Conservation (phyloP, 2,329 filamentous ascomycete genomes). For the Onygena corvina region DNA sequence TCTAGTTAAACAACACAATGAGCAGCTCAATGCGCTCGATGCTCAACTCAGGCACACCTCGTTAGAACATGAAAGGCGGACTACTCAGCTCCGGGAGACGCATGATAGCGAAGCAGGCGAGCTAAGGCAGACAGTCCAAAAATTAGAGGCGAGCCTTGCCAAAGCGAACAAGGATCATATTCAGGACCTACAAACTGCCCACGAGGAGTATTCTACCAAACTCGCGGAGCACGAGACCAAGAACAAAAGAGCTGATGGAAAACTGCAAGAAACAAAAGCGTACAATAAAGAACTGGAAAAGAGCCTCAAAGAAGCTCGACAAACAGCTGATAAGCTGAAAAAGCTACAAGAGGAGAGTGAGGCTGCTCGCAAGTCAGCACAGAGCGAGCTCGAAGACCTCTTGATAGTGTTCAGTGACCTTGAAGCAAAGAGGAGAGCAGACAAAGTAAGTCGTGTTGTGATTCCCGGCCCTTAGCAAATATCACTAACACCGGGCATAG, state of each 20-base stretch:
- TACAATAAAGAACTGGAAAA: slow-evolving; percentile 16
- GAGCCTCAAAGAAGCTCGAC: slow-evolving; percentile 19
- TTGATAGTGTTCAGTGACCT: slow-evolving; percentile 70
- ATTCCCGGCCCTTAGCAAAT: background rate
- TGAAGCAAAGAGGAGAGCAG: slow-evolving; percentile 62
- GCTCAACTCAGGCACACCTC: slow-evolving; percentile 36
- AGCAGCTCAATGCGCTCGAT: slow-evolving; percentile 39
- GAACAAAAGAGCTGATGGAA: slow-evolving; percentile 33
- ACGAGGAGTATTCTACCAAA: slow-evolving; percentile 40
- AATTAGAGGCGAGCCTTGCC: slow-evolving; percentile 39
- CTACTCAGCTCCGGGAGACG: slow-evolving; percentile 28
- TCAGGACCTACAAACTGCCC: slow-evolving; percentile 48
- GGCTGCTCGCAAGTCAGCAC: slow-evolving; percentile 50
- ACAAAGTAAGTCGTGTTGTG: slow-evolving; percentile 48
- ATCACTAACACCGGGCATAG: slow-evolving; percentile 33
- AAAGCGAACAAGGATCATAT: slow-evolving; percentile 50
- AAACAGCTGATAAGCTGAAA: slow-evolving; percentile 25
- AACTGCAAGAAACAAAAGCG: slow-evolving; percentile 26
- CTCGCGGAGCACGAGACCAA: slow-evolving; percentile 39
- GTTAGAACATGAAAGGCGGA: slow-evolving; percentile 31
- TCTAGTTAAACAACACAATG: slow-evolving; percentile 32
- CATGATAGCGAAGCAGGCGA: slow-evolving; percentile 53
- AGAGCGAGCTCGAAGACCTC: slow-evolving; percentile 67
- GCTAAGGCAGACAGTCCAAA: slow-evolving; percentile 48
- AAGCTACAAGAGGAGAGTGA: slow-evolving; percentile 39